Base-by-base conservation (phyloP, 768 basidiomycete genomes). In the Lactarius quietus region DNA sequence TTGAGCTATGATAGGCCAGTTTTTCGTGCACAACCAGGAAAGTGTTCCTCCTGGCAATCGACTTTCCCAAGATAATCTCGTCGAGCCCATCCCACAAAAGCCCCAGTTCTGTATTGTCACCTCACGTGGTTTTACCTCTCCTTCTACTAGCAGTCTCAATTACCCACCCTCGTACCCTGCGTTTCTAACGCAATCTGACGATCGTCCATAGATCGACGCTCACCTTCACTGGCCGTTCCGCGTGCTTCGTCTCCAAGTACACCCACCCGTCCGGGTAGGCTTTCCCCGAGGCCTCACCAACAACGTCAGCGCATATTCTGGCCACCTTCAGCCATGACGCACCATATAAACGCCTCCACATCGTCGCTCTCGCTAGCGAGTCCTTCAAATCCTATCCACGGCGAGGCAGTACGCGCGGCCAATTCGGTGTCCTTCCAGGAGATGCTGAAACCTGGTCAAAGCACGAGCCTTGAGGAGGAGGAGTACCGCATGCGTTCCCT, bases 331-430 rank as follows among this genome's bases (percentile, higher is more conserved):
- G 17, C 29, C 51, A 83, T 85, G 62, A 84, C 81, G 71, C 80
- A 82, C 17, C 82, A 83, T 70, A 78, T 81, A 70, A 89, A 84
- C 71, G 77, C 83, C 28, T 88, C 87, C n/a, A 78, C 83, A 6
- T 77, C 83, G 0, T 88, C 87, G 0, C 76, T 89, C 15, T 75
- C 75, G 45, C 71, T 78, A 2, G 35, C 65, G 12, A 28, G 35
- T 9, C 72, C 80, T 6, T 75, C 81, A 15, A 85, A 82, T 72
- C 81, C 84, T 0, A 84, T 87, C 65, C 81, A 86, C 62, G 83
- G 90, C 51, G 89, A 88, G 63, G 75, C 84, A n/a, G 81, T 93
- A 60, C 84, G 90, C 43, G 77, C 79, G 0, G 89, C 91, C 6
- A 82, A 82, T 3, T 80, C 84, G 0, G 72, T 88, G 72, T 75